A percentile compares a stretch with the other conserved stretches of the same genome.
Conservation (phyloP, 257 asterid species). For the Striga asiatica region DNA sequence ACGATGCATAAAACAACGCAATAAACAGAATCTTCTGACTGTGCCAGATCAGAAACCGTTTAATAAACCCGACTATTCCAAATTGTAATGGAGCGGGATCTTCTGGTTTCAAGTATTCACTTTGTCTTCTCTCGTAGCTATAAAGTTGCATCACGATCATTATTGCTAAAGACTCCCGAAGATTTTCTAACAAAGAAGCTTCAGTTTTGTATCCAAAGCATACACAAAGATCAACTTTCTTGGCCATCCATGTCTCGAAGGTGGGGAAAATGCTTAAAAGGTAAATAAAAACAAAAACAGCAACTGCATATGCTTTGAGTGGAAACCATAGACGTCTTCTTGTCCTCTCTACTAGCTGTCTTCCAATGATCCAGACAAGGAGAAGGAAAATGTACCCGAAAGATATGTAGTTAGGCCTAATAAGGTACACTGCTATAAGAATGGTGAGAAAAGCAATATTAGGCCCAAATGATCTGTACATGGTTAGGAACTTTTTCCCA, state of each 20-base stretch:
- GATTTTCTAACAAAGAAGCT: conserved; percentile 64
- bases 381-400: conserved; percentile 92
- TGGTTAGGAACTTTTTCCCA: conserved; percentile 71
- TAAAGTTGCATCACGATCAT: conserved; percentile 95
- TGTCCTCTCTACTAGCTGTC: conserved; percentile 85
- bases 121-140: conserved; percentile 96
- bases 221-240: conserved; percentile 42
- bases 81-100: conserved; percentile 44
- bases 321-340: conserved; percentile 94
- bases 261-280: conserved; percentile 72
- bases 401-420: conserved; percentile 73
- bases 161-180: conserved; percentile 86
- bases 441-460: conserved; percentile 86
- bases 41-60: conserved; percentile 87
- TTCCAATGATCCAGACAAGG: conserved; percentile 88
- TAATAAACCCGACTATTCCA: conserved; percentile 72
- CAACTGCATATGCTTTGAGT: conserved; percentile 69
- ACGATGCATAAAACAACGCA: conserved; percentile 74
- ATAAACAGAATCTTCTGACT: conserved; percentile 78
- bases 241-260: conserved; percentile 74
- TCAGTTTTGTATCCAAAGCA: conserved; percentile 66
- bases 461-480: conserved; percentile 88
- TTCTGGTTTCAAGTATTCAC: conserved; percentile 49
- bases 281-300: conserved; percentile 64
- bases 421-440: conserved; percentile 76